Evolutionary conservation across 768 basidiomycete species (phyloP), one percentile per base, ranked within the genome.

Genomic region (Mycena amicta): DNA sequence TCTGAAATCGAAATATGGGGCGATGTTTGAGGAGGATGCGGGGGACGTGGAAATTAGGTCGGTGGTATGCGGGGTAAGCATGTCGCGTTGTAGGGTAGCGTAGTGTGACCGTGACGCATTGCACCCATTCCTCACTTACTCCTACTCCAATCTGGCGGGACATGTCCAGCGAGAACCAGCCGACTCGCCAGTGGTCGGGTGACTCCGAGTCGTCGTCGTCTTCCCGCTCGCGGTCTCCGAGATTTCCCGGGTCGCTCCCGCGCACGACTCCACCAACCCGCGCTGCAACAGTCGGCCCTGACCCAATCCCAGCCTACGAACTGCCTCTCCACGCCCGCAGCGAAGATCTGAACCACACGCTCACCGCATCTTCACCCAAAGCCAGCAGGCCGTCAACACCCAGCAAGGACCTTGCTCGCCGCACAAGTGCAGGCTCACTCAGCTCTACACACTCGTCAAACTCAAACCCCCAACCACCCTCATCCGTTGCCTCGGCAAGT

Each of bases 11-110:
- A 82, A 72, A 57, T 90, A 85, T 63, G 80, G 86, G 27, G 91
- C 90, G 1, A 96, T 96, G 95, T 96, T 96, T 65, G 89, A 88
- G 0, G 85, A 93, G 3, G 95, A 97, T 74, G 74, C 84, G 1
- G 95, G 94, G 8, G 90, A 90, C 53, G 87, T 85, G 62, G 80
- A 81, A 5, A 78, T 94, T 6, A 80, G 94, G 23, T 82, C 88
- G 5, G 93, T 89, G 0, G 94, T 97, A 1, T 89, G 93, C 66
- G 94, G 94, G 2, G 95, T 92, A 92, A 77, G 74, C 53, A 71
- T 93, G 62, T 82, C 70, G n/a, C n/a, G n/a, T n/a, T n/a, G n/a
- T 0, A 70, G 76, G 33, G 49, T 40, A 51, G 30, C 61, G 51
- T 23, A 47, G 37, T 25, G 46, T 23, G 26, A 25, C 53, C 23